Evolutionary conservation across 2,329 filamentous ascomycete species (phyloP), one percentile per base, ranked within the genome.

Genomic region (Zasmidium angulare): DNA sequence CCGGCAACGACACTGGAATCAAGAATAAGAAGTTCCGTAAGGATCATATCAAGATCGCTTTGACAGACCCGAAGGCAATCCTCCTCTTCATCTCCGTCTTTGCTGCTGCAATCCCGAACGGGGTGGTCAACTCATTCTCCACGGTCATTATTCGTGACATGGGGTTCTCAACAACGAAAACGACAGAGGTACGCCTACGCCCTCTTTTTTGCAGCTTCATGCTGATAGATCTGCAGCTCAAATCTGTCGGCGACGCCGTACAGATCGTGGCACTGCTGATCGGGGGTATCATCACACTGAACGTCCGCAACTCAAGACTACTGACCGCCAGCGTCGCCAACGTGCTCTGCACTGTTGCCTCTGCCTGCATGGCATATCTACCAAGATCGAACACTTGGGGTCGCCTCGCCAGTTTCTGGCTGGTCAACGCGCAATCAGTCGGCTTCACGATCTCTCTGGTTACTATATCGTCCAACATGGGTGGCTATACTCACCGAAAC

Each of bases 41-140:
- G 43, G 66, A 71, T 22, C 75, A 76, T 66, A 75, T 79, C 2
- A 73, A 74, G 60, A 79, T 84, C 68, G 79, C 80, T 0, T 65
- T 79, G 1, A 50, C 69, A 2, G 84, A 87, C 63, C 77, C 82
- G 0, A 86, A 87, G 71, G 84, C 83, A 0, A 87, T 84, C 83
- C 75, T 86, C 17, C 66, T 86, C 9, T 84, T 84, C 55, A 60
- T 84, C 24, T 77, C 82, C 70, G 79, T 81, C 0, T 74, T 79
- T n/a, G 81, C 79, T 0, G 82, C 82, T 0, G 81, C 85, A 61
- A 75, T 85, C 1, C 82, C 83, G 0, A 86, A 85, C 58, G 78
- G 81, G 0, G 82, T 82, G 0, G 68, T 85, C 40, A 85, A 82
- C 0, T 81, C 76, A 56, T 52, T 52, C n/a, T 46, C 43, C 24